These are phyloP conservation scores for Mycena crocata DNA, from an alignment of 768 basidiomycete species.

Conservation along the genomic window DNA sequence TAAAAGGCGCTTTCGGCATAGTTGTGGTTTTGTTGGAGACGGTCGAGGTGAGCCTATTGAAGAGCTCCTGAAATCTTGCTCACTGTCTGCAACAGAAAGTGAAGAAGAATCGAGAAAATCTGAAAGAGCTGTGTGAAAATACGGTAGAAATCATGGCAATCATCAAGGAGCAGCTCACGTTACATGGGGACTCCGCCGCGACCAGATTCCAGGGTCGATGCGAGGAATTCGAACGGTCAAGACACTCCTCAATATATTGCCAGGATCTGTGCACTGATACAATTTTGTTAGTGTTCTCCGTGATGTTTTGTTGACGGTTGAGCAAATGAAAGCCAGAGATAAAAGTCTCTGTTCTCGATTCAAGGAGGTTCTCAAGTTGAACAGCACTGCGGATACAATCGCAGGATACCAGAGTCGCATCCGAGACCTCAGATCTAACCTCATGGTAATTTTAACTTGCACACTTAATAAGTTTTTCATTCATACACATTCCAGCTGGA, in stretches of 20 bases:
- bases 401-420: neutral
- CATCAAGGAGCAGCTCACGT: neutral
- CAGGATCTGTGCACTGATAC: neutral
- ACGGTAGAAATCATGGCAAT: neutral
- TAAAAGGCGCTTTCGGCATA: too few species aligned
- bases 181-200: neutral
- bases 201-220: neutral
- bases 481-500: neutral
- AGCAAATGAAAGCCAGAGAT: neutral
- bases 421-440: too few species aligned
- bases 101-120: slow-evolving; percentile 12
- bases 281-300: neutral
- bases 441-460: neutral
- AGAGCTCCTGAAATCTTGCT: too few species aligned
- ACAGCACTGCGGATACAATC: neutral
- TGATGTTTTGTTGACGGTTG: neutral
- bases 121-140: slow-evolving; percentile 9
- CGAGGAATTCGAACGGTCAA: slow-evolving; percentile 2
- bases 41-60: too few species aligned
- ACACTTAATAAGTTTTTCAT: neutral
- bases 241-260: neutral
- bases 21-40: too few species aligned
- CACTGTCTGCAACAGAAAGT: slow-evolving; percentile 7
- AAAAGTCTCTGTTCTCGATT: neutral
- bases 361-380: neutral